phyloP scores from a whole-genome alignment of 164 flowering plant species.

The Cinnamomum chago region DNA sequence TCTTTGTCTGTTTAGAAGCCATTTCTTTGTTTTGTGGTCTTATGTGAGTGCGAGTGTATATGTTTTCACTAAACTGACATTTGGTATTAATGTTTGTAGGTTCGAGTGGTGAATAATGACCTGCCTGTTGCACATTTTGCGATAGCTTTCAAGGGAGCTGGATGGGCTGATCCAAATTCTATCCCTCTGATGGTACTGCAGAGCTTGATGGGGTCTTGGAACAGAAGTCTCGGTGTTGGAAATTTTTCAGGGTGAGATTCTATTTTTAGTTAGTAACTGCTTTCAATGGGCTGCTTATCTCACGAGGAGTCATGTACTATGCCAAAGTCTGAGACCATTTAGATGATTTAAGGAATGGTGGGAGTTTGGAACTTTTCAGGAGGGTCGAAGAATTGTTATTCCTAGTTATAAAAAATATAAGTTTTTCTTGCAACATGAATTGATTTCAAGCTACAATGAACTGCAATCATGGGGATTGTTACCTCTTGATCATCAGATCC shows the following conservation, averaged over 20 bases:
- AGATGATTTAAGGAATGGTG: neutral
- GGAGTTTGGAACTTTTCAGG: neutral
- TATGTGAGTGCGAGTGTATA: no score
- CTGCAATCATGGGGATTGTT: neutral
- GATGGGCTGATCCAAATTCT: slow-evolving; percentile 87
- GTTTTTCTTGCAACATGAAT: neutral
- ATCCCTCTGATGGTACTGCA: slow-evolving; percentile 87
- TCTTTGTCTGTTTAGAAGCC: neutral
- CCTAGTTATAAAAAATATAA: neutral
- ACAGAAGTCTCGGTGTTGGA: slow-evolving; percentile 59
- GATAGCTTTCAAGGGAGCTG: slow-evolving; percentile 75
- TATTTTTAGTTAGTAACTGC: neutral
- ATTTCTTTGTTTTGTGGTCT: neutral
- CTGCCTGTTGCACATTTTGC: slow-evolving; percentile 82
- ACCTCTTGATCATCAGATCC: slow-evolving; percentile 38
- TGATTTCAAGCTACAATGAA: neutral
- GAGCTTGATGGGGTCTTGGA: slow-evolving; percentile 82
- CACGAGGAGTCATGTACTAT: neutral
- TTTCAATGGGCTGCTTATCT: neutral
- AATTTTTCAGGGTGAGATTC: slow-evolving; percentile 67
- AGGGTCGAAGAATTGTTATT: neutral
- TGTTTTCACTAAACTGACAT: neutral
- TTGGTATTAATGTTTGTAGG: slow-evolving; percentile 34
- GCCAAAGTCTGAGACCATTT: neutral
- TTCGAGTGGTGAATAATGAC: slow-evolving; percentile 70